A percentile compares a stretch with the other conserved stretches of the same genome.
These are phyloP conservation scores for Aspergillus pseudoviridinutans DNA, from an alignment of 2,329 filamentous ascomycete species.

Conservation along the genomic window DNA sequence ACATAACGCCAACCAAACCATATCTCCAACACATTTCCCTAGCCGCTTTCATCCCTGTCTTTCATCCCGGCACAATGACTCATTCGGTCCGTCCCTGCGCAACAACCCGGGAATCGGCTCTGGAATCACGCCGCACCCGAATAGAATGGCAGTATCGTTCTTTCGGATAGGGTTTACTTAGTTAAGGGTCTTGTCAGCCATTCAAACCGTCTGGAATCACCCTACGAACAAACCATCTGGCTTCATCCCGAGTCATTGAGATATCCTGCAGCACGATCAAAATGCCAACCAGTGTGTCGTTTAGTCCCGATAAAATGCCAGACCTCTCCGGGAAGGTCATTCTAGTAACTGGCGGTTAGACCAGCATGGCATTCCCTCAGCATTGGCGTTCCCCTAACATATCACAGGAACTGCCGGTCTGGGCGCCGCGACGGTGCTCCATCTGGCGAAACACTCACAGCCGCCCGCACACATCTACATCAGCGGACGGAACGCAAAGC, in stretches of 20 bases:
- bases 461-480: slow-evolving; percentile 31
- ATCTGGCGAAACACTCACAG: slow-evolving; percentile 37
- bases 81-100: no score
- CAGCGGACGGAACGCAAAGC: slow-evolving; percentile 33
- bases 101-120: no score
- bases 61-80: no score
- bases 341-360: not conserved
- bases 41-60: no score
- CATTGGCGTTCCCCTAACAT: not conserved
- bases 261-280: not conserved
- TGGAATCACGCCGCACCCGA: no score
- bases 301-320: not conserved
- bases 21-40: no score
- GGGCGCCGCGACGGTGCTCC: slow-evolving; percentile 37
- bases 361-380: not conserved
- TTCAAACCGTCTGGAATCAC: not conserved
- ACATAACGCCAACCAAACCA: no score
- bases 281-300: not conserved
- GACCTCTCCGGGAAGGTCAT: not conserved
- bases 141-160: no score
- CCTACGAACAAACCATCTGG: not conserved
- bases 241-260: not conserved
- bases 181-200: not conserved
- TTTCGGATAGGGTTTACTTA: no score
- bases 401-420: slow-evolving; percentile 38